Base-by-base conservation (phyloP, 129 eudicot species). In the Helichrysum umbraculigerum region DNA sequence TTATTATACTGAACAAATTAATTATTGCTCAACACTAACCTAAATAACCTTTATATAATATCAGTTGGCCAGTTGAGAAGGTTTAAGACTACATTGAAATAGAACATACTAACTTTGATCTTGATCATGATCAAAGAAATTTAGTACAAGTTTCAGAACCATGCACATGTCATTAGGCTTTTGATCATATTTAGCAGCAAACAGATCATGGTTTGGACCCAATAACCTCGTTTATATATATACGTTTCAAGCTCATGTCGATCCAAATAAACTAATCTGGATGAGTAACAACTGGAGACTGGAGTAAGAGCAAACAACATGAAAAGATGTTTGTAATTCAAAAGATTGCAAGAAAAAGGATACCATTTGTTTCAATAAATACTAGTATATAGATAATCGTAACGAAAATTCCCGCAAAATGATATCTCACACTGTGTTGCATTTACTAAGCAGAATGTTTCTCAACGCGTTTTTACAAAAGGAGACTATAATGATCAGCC, bases 391-490 rank as follows among this genome's bases (percentile, higher is more conserved):
- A 7, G 39, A 14, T 32, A 20, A 66, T 7, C 3, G 30, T 17
- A 78, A 63, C 72, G 71, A 72, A 78, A 63, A 52, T 25, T 71
- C 57, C 16, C 3, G 17, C 66, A 29, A 19, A 16, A 67, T 47
- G 37, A 67, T 37, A 67, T 9, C 19, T 42, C 34, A n/a, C 33
- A 65, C 3, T 3, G n/a, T 32, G 54, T 10, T 67, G 52, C 51
- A 11, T n/a, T 67, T 66, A 66, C 70, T 66, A 34, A 66, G 25
- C 70, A 33, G 42, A 16, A 66, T 37, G 47, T 66, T 66, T 66
- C 70, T 17, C 51, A 37, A 37, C 33, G 32, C 2, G 17, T 67
- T 64, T 63, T 47, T 19, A 50, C 51, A 17, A 78, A 47, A 63
- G 28, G 12, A 64, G 28, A 70, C 44, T 17, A 15, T 29, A 12